Conservation (phyloP, 371 early-diverging fungal species). For the Saksenaea vasiformis region DNA sequence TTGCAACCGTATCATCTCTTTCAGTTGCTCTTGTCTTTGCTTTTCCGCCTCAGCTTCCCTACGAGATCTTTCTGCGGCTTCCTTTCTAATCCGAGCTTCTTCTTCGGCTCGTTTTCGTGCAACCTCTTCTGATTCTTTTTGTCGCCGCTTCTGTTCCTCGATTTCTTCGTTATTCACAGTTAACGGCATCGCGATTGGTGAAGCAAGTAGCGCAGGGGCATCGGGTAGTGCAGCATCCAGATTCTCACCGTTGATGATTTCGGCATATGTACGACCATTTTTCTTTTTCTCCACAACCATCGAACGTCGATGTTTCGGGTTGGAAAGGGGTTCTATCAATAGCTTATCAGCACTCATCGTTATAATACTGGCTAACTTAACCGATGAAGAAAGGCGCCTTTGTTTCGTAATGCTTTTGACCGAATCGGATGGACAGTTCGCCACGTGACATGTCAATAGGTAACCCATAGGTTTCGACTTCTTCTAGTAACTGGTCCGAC, state of each 20-base stretch:
- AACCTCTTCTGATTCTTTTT: background rate
- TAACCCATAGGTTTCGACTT: constrained; percentile 37
- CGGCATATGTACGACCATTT: constrained; percentile 11
- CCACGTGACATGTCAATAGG: constrained; percentile 18
- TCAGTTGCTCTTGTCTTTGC: constrained; percentile 1
- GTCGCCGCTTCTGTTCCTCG: constrained; percentile 3
- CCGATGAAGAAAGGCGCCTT: constrained; percentile 32
- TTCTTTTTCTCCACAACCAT: constrained; percentile 44
- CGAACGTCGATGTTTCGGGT: constrained; percentile 29
- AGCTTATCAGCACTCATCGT: background rate
- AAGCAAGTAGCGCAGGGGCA: background rate
- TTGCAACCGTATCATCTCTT: constrained; percentile 6
- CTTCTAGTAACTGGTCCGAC: constrained; percentile 27
- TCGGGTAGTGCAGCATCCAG: background rate
- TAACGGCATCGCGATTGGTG: background rate
- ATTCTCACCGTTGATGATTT: constrained; percentile 29
- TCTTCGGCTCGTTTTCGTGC: constrained; percentile 2
- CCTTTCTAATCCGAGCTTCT: background rate
- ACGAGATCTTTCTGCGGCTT: constrained; percentile 11
- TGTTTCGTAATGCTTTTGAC: constrained; percentile 24
- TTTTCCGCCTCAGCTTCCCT: constrained; percentile 6
- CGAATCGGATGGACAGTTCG: constrained; percentile 30
- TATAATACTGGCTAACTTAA: constrained; percentile 1
- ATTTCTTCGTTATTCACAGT: background rate
- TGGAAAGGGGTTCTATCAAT: constrained; percentile 41